Percentiles rank a stretch among this genome's conserved stretches.
Conservation (phyloP, 2,329 filamentous ascomycete genomes). For the Talaromyces pinophilus region DNA sequence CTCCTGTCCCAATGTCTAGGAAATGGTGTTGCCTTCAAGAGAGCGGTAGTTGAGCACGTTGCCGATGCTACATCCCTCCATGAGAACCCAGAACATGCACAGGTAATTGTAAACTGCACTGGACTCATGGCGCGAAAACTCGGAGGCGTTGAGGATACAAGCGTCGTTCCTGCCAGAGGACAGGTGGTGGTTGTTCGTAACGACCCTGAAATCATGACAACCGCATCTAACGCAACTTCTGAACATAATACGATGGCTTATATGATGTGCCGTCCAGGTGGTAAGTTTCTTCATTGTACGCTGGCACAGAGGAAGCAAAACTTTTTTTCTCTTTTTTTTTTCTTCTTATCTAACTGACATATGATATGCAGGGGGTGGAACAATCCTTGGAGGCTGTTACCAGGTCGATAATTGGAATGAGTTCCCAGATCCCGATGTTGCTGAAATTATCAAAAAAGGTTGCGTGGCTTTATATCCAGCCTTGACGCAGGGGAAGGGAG, state of each 20-base stretch:
- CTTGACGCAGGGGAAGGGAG: constrained; percentile 53
- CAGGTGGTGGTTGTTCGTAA: constrained; percentile 85
- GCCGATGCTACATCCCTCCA: constrained; percentile 65
- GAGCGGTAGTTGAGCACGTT: constrained; percentile 67
- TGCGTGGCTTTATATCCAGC: constrained; percentile 39
- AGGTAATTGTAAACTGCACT: constrained; percentile 81
- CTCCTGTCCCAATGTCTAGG: constrained; percentile 76
- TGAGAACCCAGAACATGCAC: constrained; percentile 53
- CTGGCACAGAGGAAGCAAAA: not conserved
- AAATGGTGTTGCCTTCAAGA: constrained; percentile 68
- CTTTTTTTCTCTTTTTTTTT: too few species aligned
- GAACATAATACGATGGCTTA: constrained; percentile 75
- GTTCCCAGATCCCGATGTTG: constrained; percentile 73
- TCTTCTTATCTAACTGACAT: not conserved
- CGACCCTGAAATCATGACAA: constrained; percentile 68
- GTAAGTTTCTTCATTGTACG: not conserved
- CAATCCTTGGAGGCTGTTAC: constrained; percentile 82
- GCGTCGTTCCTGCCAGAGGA: constrained; percentile 73
- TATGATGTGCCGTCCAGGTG: constrained; percentile 72
- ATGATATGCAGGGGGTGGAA: constrained; percentile 62
- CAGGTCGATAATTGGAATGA: constrained; percentile 77
- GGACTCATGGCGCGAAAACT: constrained; percentile 74
- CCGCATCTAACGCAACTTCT: constrained; percentile 66
- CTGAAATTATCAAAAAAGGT: constrained; percentile 80
- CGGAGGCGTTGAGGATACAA: constrained; percentile 76